A percentile compares a stretch with the other conserved stretches of the same genome.
These are phyloP conservation scores for Alternaria ventricosa DNA, from an alignment of 2,329 filamentous ascomycete species.

Conservation along the genomic window DNA sequence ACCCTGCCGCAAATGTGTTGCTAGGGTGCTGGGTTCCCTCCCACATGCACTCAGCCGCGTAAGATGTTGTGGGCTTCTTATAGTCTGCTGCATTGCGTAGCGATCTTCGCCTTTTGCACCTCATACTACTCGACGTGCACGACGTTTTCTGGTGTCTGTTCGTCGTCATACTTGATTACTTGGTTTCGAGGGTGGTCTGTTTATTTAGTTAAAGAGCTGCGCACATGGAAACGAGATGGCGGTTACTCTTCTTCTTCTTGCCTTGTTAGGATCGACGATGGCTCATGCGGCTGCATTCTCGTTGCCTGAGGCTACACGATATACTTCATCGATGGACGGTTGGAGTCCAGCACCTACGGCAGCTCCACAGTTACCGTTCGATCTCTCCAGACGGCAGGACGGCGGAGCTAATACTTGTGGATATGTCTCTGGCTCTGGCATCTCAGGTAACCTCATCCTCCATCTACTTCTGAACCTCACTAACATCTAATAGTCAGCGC, in stretches of 20 bases:
- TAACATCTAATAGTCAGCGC: constrained; percentile 27
- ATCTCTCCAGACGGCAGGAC: constrained; percentile 35
- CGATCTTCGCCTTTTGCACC: constrained; percentile 10
- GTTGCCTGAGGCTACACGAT: constrained; percentile 36
- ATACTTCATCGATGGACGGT: constrained; percentile 26
- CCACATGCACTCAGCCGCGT: constrained; percentile 20
- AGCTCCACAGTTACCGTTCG: constrained; percentile 30
- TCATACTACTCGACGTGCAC: background rate
- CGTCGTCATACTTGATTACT: background rate
- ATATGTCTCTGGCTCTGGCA: constrained; percentile 30
- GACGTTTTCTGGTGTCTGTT: background rate
- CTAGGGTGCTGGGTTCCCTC: constrained; percentile 11
- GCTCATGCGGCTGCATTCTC: constrained; percentile 36
- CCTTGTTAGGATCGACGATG: constrained; percentile 36
- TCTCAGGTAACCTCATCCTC: constrained; percentile 25
- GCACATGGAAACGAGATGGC: constrained; percentile 33
- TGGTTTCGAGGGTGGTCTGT: background rate
- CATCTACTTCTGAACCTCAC: background rate
- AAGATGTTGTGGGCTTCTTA: constrained; percentile 11
- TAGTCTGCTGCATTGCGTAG: constrained; percentile 18
- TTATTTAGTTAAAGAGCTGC: background rate
- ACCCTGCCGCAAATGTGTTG: constrained; percentile 17
- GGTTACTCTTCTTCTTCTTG: constrained; percentile 29
- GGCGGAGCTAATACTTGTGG: constrained; percentile 37
- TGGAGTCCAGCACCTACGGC: constrained; percentile 44